Conservation (phyloP, 192 early-diverging fungal genomes). For the Neocallimastix lanati region DNA sequence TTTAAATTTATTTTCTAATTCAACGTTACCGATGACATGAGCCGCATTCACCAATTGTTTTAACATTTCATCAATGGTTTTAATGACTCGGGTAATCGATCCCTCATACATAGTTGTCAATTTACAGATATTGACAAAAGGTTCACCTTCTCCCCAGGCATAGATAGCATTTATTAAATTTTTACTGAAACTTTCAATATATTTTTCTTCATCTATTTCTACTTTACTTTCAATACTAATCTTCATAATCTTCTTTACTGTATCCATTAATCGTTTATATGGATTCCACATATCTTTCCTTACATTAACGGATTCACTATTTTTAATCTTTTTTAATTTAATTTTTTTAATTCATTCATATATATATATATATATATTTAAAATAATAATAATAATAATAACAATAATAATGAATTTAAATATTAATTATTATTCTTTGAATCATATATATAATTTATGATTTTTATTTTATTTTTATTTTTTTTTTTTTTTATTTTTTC, state of each 20-base stretch:
- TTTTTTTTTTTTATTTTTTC: too few relatives aligned
- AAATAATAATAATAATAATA: too few relatives aligned
- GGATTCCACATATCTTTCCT: conserved; percentile 61
- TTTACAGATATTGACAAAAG: conserved; percentile 82
- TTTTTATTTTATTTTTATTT: too few relatives aligned
- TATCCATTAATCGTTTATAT: conserved; percentile 61
- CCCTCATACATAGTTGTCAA: conserved; percentile 92
- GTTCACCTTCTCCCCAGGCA: conserved; percentile 75
- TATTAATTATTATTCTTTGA: too few relatives aligned
- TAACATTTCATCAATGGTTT: conserved; percentile 75
- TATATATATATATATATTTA: too few relatives aligned
- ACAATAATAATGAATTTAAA: too few relatives aligned
- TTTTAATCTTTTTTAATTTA: conserved; percentile 1
- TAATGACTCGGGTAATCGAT: conserved; percentile 68
- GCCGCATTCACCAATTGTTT: conserved; percentile 75
- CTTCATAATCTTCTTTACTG: conserved; percentile 62
- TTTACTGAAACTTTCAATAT: conserved; percentile 62
- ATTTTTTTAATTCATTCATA: too few relatives aligned
- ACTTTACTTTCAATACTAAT: conserved; percentile 78
- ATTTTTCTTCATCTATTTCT: conserved; percentile 67
- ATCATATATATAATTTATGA: too few relatives aligned
- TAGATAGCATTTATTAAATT: conserved; percentile 89
- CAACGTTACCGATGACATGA: conserved; percentile 81
- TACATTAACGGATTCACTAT: conserved; percentile 22
- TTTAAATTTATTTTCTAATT: conserved; percentile 86